phyloP scores from a whole-genome alignment of 176 grass and related monocot species.

The Aegilops umbellulata region DNA sequence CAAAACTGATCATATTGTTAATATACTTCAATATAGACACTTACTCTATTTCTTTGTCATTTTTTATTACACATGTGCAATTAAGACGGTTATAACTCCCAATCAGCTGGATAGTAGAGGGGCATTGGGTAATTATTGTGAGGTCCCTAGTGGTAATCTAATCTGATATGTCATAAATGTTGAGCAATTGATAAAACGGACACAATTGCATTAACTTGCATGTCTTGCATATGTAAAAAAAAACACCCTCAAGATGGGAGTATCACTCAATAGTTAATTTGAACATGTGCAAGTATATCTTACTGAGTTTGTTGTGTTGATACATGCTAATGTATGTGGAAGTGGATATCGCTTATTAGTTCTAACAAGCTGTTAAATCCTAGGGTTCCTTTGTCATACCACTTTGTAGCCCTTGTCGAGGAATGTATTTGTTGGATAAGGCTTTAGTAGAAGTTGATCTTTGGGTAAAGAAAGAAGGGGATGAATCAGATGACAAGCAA shows the following conservation, averaged over 20 bases:
- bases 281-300: background rate
- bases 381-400: slow-evolving; percentile 22
- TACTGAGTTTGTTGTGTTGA: background rate
- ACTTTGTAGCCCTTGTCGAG: slow-evolving; percentile 35
- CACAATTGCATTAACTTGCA: background rate
- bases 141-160: background rate
- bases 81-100: slow-evolving; percentile 3
- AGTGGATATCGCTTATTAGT: background rate
- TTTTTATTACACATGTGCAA: background rate
- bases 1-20: background rate
- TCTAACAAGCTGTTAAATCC: slow-evolving; percentile 9
- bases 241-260: background rate
- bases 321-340: background rate
- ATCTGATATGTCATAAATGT: background rate
- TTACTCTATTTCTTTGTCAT: background rate
- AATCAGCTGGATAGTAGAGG: background rate
- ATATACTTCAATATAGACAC: background rate
- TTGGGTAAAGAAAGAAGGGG: slow-evolving; percentile 24
- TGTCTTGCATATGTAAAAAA: background rate
- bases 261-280: background rate
- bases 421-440: slow-evolving; percentile 26
- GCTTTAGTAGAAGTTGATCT: slow-evolving; percentile 40
- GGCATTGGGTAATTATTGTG: background rate
- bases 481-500: slow-evolving; percentile 11
- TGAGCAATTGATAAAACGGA: background rate